phyloP scores from a whole-genome alignment of 2,329 filamentous ascomycete species.

The Teratosphaeria epicoccoides region DNA sequence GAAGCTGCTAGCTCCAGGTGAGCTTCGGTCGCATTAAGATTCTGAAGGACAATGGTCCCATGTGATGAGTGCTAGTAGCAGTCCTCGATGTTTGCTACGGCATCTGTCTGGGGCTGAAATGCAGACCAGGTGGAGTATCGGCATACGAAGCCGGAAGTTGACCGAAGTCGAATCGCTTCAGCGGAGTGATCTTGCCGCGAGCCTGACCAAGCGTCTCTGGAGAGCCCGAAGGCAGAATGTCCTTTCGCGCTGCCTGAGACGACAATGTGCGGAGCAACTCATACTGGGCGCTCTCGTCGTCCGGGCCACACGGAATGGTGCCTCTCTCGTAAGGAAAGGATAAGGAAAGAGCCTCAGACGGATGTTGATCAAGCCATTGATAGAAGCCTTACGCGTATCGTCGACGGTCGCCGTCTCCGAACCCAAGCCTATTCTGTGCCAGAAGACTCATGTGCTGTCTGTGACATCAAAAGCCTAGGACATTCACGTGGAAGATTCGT shows the following conservation, averaged over 20 bases:
- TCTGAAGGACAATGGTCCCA: slow-evolving; percentile 32
- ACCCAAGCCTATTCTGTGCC: slow-evolving; percentile 37
- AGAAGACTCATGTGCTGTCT: slow-evolving; percentile 38
- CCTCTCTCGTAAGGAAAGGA: slow-evolving; percentile 38
- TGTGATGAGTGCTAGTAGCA: slow-evolving; percentile 35
- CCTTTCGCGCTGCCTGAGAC: slow-evolving; percentile 28
- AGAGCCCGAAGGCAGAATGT: slow-evolving; percentile 30
- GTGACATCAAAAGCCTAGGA: slow-evolving; percentile 40
- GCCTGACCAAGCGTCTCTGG: slow-evolving; percentile 28
- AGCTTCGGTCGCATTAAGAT: slow-evolving; percentile 33
- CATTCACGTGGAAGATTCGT: slow-evolving; percentile 27
- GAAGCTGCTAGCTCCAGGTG: slow-evolving; percentile 32
- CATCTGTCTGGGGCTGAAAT: slow-evolving; percentile 31
- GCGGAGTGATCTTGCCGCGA: slow-evolving; percentile 31
- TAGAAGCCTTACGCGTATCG: slow-evolving; percentile 40
- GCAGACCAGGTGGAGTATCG: slow-evolving; percentile 35
- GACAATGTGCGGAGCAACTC: slow-evolving; percentile 32
- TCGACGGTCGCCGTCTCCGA: slow-evolving; percentile 35
- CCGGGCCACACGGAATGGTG: slow-evolving; percentile 23
- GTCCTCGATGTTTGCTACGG: slow-evolving; percentile 40
- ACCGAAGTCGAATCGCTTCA: slow-evolving; percentile 39
- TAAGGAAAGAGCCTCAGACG: slow-evolving; percentile 36
- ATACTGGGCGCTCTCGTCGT: slow-evolving; percentile 30
- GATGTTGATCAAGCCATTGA: slow-evolving; percentile 39
- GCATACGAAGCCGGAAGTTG: slow-evolving; percentile 27